Evolutionary conservation across 371 early-diverging fungal species (phyloP).

Genomic region (Rhizomucor pusillus): DNA sequence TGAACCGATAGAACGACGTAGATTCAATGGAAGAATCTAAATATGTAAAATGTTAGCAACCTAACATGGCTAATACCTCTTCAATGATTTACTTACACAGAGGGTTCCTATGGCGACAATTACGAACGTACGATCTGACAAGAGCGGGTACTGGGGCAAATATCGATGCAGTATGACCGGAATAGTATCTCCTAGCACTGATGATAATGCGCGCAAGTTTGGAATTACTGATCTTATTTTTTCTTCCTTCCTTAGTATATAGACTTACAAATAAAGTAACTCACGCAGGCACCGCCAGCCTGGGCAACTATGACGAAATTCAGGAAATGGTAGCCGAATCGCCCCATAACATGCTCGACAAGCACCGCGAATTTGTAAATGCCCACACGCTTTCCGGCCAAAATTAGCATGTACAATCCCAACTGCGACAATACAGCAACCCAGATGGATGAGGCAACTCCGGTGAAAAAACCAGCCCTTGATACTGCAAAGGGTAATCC

Average conservation of each 20-base stretch:
- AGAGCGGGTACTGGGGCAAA: conserved; percentile 30
- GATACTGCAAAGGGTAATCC: conserved; percentile 48
- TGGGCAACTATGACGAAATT: conserved; percentile 54
- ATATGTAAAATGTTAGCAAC: conserved; percentile 1
- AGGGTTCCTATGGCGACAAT: conserved; percentile 35
- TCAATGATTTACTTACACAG: conserved; percentile 28
- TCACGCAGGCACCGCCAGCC: conserved; percentile 46
- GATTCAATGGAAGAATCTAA: conserved; percentile 49
- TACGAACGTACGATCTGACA: conserved; percentile 39
- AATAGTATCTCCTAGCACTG: conserved; percentile 58
- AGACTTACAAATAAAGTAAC: conserved; percentile 49
- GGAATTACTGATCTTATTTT: background rate
- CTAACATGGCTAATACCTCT: conserved; percentile 3
- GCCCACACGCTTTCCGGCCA: conserved; percentile 48
- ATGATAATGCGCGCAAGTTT: background rate
- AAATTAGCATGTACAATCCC: conserved; percentile 51
- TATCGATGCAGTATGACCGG: conserved; percentile 47
- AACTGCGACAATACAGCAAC: conserved; percentile 51
- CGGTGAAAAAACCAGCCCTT: conserved; percentile 52
- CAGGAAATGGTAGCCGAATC: conserved; percentile 48
- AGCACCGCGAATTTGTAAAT: conserved; percentile 52
- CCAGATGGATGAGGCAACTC: conserved; percentile 43
- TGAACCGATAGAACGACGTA: conserved; percentile 58
- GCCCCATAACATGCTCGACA: conserved; percentile 54
- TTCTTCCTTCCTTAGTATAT: background rate